Evolutionary conservation across 169 alveolate genomes (phyloP).

Genomic region (Cryptosporidium viatorum): DNA sequence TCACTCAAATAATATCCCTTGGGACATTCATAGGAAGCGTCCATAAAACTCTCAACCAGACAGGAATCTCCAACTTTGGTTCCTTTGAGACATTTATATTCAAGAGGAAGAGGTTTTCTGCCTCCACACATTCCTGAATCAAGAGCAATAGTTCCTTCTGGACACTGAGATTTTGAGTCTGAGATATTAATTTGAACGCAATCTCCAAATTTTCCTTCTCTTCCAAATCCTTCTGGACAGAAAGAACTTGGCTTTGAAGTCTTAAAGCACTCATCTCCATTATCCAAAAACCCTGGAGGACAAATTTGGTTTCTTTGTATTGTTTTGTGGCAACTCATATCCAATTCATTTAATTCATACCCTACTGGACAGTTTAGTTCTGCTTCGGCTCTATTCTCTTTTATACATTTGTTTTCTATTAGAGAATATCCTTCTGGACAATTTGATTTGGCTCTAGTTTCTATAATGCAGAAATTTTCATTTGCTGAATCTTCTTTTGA

Average conservation of each 20-base stretch:
- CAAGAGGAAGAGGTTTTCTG: conserved; percentile 51
- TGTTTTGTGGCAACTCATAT: conserved; percentile 38
- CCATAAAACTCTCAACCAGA: conserved; percentile 29
- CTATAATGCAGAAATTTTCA: conserved; percentile 38
- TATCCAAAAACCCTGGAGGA: conserved; percentile 72
- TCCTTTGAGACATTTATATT: conserved; percentile 41
- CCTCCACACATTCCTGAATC: conserved; percentile 20
- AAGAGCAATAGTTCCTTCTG: conserved; percentile 16
- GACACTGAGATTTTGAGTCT: conserved; percentile 34
- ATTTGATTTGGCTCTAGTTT: conserved; percentile 1
- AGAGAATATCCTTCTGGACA: conserved; percentile 66
- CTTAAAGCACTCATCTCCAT: conserved; percentile 44
- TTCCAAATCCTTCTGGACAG: conserved; percentile 41
- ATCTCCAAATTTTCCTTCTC: conserved; percentile 37
- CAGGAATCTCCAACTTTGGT: conserved; percentile 62
- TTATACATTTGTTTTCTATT: neutral
- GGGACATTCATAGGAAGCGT: conserved; percentile 58
- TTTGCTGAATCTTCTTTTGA: conserved; percentile 32
- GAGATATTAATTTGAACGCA: conserved; percentile 32
- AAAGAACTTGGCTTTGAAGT: conserved; percentile 28
- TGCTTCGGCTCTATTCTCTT: neutral
- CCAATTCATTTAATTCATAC: conserved; percentile 23
- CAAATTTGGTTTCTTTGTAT: conserved; percentile 23
- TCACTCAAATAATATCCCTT: conserved; percentile 47
- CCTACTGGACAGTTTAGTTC: conserved; percentile 37